Evolutionary conservation across 352 stramenopile species (phyloP).

Genomic region (Globisporangium middletonii): DNA sequence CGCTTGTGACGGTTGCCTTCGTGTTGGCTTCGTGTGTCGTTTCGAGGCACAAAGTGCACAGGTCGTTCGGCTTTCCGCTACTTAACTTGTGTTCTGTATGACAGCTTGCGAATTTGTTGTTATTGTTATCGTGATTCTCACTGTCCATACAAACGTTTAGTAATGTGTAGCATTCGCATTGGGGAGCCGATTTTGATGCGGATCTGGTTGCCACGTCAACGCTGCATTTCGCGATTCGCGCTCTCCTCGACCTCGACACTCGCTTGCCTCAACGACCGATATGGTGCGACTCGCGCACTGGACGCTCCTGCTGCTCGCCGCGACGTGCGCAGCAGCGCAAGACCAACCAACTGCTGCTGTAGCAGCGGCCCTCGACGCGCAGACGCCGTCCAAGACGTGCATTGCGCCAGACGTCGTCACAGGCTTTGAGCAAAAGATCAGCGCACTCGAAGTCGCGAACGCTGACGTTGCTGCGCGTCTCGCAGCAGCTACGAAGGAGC

Average conservation of each 20-base stretch:
- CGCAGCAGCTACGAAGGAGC: conserved; percentile 23
- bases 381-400: conserved; percentile 12
- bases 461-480: conserved; percentile 32
- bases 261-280: no score
- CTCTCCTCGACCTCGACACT: neutral
- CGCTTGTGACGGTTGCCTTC: neutral
- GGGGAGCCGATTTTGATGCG: neutral
- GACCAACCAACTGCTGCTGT: conserved; percentile 12
- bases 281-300: conserved; percentile 36
- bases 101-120: neutral
- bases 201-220: neutral
- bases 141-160: neutral
- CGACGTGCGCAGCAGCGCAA: conserved; percentile 20
- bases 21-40: neutral
- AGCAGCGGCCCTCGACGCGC: conserved; percentile 6
- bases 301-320: conserved; percentile 31
- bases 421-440: conserved; percentile 41
- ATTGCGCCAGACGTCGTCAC: conserved; percentile 32
- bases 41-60: no score
- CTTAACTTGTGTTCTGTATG: neutral
- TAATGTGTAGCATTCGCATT: neutral
- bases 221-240: neutral
- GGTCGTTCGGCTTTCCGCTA: no score
- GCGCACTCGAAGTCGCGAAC: conserved; percentile 32
- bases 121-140: neutral